A percentile compares a stretch with the other conserved stretches of the same genome.
phyloP scores from a whole-genome alignment of 23 red algal species.

The Chondrus crispus region DNA sequence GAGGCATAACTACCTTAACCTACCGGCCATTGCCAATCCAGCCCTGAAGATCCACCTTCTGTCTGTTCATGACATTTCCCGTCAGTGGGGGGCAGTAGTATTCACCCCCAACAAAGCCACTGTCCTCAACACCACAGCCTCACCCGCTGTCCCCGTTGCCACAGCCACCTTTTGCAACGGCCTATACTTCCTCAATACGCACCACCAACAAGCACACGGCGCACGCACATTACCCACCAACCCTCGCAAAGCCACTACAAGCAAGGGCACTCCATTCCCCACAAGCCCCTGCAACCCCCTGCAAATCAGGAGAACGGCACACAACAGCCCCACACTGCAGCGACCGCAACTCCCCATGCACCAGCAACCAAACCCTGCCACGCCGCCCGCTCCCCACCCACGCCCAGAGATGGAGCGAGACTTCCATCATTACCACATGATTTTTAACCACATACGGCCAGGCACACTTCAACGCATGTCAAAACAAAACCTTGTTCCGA shows the following conservation, averaged over 20 bases:
- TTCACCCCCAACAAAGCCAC: background rate
- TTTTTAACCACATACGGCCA: background rate
- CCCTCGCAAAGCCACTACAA: background rate
- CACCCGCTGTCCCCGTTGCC: background rate
- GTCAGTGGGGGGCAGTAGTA: background rate
- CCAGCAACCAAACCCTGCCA: background rate
- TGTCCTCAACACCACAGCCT: background rate
- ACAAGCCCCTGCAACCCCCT: background rate
- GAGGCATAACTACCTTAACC: no score
- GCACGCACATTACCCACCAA: background rate
- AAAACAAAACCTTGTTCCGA: background rate
- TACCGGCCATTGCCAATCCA: background rate
- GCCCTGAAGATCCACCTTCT: background rate
- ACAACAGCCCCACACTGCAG: background rate
- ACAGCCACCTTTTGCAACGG: background rate
- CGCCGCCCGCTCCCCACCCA: background rate
- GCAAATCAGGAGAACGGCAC: background rate
- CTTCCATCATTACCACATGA: background rate
- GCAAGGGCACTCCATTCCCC: background rate
- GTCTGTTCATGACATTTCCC: background rate
- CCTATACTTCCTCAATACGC: background rate
- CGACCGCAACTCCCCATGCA: background rate
- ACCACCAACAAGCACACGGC: background rate
- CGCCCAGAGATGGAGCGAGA: background rate
- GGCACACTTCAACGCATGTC: background rate